Evolutionary conservation across 108 stramenopile genomes (phyloP).

Genomic region (Stephanodiscus minutulus): DNA sequence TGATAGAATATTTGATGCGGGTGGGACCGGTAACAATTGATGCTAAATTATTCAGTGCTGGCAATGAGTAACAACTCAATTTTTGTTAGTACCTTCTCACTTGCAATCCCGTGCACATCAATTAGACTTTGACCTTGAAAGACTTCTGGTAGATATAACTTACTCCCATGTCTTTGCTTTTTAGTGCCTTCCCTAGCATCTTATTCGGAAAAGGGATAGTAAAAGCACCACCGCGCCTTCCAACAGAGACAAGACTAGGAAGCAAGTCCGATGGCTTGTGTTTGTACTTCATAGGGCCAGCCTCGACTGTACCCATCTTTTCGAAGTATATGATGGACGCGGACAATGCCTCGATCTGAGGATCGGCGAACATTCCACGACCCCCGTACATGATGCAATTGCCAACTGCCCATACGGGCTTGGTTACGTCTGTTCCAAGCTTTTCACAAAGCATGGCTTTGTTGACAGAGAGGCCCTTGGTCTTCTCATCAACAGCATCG

Average conservation of each 20-base stretch:
- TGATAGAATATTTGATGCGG: not conserved
- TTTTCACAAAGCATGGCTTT: constrained; percentile 24
- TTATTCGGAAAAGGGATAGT: constrained; percentile 16
- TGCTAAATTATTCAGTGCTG: too few relatives aligned
- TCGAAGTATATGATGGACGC: constrained; percentile 29
- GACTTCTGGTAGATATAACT: constrained; percentile 8
- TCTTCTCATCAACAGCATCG: constrained; percentile 13
- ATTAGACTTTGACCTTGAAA: constrained; percentile 18
- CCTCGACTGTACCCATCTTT: constrained; percentile 13
- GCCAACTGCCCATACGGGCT: constrained; percentile 33
- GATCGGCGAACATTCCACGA: constrained; percentile 20
- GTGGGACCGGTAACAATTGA: too few relatives aligned
- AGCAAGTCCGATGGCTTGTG: constrained; percentile 7
- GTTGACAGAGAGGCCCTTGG: constrained; percentile 16
- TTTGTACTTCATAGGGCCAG: constrained; percentile 22
- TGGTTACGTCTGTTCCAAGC: constrained; percentile 10
- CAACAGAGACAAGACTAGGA: constrained; percentile 14
- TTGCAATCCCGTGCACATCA: not conserved
- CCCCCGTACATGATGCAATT: constrained; percentile 21
- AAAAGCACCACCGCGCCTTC: constrained; percentile 20
- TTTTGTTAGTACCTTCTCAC: too few relatives aligned
- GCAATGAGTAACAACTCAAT: too few relatives aligned
- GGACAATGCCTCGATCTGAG: constrained; percentile 14
- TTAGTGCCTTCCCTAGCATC: constrained; percentile 16
- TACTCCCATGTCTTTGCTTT: constrained; percentile 16